Conservation (phyloP, 1,284 basidiomycete genomes). For the Ganoderma lingzhi region DNA sequence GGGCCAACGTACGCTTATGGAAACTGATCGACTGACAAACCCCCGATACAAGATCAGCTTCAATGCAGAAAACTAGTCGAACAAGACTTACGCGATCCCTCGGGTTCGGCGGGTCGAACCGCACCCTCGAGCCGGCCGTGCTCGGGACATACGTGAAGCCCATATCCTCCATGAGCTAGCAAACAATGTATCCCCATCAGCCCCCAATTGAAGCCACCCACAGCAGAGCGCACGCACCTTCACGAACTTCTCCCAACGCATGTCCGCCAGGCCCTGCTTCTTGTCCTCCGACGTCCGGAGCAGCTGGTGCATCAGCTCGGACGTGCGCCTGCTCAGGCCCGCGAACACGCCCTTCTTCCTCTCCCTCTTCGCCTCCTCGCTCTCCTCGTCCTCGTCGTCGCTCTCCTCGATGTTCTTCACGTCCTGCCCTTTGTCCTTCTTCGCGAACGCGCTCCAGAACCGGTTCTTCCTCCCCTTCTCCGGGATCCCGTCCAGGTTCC, state of each 20-base stretch:
- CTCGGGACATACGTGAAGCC: constrained; percentile 76
- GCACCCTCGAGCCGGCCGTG: constrained; percentile 83
- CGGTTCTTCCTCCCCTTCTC: constrained; percentile 52
- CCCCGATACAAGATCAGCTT: not conserved
- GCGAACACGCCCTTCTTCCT: constrained; percentile 59
- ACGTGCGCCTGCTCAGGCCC: constrained; percentile 65
- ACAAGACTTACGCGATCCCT: constrained; percentile 57
- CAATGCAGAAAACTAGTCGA: not conserved
- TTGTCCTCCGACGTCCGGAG: constrained; percentile 63
- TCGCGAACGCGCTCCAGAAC: constrained; percentile 58
- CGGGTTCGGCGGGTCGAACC: constrained; percentile 76
- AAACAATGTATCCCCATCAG: not conserved
- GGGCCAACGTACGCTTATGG: constrained; percentile 69
- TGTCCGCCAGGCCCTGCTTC: constrained; percentile 59
- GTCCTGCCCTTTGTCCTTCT: constrained; percentile 40
- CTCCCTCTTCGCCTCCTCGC: constrained; percentile 32
- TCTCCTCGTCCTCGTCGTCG: constrained; percentile 42
- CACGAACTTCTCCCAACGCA: constrained; percentile 80
- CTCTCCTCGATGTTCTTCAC: constrained; percentile 42
- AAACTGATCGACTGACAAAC: constrained; percentile 70
- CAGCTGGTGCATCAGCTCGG: constrained; percentile 67
- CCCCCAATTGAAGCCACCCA: not conserved
- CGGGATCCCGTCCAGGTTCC: constrained; percentile 55
- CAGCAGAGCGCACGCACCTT: constrained; percentile 51
- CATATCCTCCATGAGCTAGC: constrained; percentile 78